phyloP scores from a whole-genome alignment of 2,329 filamentous ascomycete species.

The Endocalyx cinctus region DNA sequence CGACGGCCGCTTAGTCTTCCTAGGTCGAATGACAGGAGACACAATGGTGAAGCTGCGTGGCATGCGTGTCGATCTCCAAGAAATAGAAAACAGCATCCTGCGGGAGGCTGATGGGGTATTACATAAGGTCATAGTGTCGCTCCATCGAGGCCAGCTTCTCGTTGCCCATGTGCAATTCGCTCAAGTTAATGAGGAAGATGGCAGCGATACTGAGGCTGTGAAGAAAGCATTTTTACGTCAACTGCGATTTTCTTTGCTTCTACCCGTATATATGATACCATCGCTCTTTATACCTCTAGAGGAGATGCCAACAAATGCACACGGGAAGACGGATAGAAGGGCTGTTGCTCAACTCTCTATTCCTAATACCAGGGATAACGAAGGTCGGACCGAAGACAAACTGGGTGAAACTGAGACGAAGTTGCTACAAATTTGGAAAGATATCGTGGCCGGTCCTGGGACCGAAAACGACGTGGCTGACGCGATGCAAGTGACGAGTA shows the following conservation, averaged over 20 bases:
- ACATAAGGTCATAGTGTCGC: conserved; percentile 16
- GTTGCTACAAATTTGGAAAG: conserved; percentile 4
- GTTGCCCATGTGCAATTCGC: conserved; percentile 19
- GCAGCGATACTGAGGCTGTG: conserved; percentile 4
- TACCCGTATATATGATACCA: conserved; percentile 7
- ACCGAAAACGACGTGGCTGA: neutral
- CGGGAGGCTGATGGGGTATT: conserved; percentile 12
- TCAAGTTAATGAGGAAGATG: conserved; percentile 6
- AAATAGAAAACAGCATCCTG: conserved; percentile 26
- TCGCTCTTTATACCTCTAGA: conserved; percentile 4
- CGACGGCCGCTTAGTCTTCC: conserved; percentile 6
- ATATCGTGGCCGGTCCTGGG: conserved; percentile 1
- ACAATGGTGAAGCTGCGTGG: conserved; percentile 39
- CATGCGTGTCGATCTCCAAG: conserved; percentile 35
- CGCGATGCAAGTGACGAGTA: neutral
- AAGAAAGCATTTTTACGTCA: conserved; percentile 7
- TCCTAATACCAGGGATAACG: neutral
- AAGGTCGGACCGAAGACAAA: conserved; percentile 1
- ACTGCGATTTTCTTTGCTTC: conserved; percentile 5
- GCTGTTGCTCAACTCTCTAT: conserved; percentile 5
- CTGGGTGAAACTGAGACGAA: conserved; percentile 5
- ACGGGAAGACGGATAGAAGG: conserved; percentile 6
- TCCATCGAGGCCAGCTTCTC: conserved; percentile 8
- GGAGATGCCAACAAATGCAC: conserved; percentile 5
- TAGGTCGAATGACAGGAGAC: conserved; percentile 30